phyloP scores from a whole-genome alignment of 2,329 filamentous ascomycete species.

The Aspergillus unguis region DNA sequence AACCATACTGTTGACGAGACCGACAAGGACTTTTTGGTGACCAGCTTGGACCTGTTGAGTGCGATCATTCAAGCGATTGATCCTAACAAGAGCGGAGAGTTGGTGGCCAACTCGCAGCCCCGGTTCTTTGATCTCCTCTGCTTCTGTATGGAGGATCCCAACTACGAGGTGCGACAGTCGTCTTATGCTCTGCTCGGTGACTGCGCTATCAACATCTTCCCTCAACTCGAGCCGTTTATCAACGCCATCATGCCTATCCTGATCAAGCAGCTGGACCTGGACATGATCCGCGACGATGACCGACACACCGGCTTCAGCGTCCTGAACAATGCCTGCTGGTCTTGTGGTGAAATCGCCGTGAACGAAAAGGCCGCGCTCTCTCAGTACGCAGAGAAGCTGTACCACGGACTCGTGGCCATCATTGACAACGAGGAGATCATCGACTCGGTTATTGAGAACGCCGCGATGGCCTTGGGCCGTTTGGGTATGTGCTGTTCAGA shows the following conservation, averaged over 20 bases:
- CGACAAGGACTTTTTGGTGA: conserved; percentile 96
- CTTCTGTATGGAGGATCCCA: conserved; percentile 87
- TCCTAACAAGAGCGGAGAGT: conserved; percentile 65
- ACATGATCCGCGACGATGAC: conserved; percentile 71
- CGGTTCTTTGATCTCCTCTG: conserved; percentile 86
- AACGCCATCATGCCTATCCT: conserved; percentile 70
- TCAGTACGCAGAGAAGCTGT: conserved; percentile 72
- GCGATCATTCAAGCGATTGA: conserved; percentile 89
- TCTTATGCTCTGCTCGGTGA: conserved; percentile 93
- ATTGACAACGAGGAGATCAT: conserved; percentile 82
- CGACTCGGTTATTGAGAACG: conserved; percentile 85
- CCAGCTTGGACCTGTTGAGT: conserved; percentile 87
- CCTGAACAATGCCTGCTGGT: conserved; percentile 98
- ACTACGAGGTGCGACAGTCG: conserved; percentile 92
- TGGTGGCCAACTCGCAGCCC: conserved; percentile 72
- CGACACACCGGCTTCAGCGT: conserved; percentile 85
- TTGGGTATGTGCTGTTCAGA: conserved; percentile 77
- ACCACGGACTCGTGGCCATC: conserved; percentile 75
- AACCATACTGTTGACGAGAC: conserved; percentile 71
- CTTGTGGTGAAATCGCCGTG: conserved; percentile 85
- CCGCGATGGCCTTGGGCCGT: conserved; percentile 85
- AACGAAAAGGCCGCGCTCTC: conserved; percentile 69
- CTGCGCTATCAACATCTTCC: conserved; percentile 88
- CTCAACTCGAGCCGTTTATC: conserved; percentile 71
- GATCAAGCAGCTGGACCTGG: conserved; percentile 83